Evolutionary conservation across 345 rosid genomes (phyloP).

Genomic region (Clarkia xantiana): DNA sequence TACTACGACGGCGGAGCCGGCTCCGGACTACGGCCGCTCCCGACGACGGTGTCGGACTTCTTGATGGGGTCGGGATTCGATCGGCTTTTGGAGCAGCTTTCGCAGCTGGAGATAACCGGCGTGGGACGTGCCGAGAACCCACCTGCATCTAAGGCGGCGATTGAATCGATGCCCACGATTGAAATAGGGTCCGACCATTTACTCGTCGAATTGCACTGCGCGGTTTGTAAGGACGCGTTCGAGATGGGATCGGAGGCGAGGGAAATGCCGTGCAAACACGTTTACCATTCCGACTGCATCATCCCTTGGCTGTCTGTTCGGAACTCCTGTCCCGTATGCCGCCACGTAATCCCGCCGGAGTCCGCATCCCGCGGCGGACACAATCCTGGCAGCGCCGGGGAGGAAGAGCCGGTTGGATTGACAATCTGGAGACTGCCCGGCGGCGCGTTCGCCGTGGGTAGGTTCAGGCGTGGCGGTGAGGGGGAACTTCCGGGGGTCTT

Average conservation of each 20-base stretch:
- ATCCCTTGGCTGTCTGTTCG: slow-evolving; percentile 55
- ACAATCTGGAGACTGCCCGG: too few species aligned
- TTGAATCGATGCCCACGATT: slow-evolving; percentile 45
- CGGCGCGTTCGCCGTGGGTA: too few species aligned
- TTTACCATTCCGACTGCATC: slow-evolving; percentile 61
- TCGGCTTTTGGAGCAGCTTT: slow-evolving; percentile 43
- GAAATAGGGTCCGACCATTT: slow-evolving; percentile 28
- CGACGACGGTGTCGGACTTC: slow-evolving; percentile 48
- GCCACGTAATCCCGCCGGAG: slow-evolving; percentile 47
- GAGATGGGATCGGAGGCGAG: slow-evolving; percentile 41
- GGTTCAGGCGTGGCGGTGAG: too few species aligned
- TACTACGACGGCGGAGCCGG: slow-evolving; percentile 61
- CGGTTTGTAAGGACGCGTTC: slow-evolving; percentile 59
- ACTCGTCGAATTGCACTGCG: slow-evolving; percentile 44
- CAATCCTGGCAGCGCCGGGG: neutral
- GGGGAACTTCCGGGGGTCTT: too few species aligned
- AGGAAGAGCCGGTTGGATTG: too few species aligned
- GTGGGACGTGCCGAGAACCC: slow-evolving; percentile 42
- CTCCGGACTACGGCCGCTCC: slow-evolving; percentile 57
- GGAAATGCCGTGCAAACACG: slow-evolving; percentile 74
- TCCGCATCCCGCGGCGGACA: neutral
- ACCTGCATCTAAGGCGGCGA: slow-evolving; percentile 62
- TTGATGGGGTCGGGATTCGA: slow-evolving; percentile 69
- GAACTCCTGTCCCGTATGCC: slow-evolving; percentile 69
- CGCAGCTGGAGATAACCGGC: slow-evolving; percentile 45